Evolutionary conservation across 495 filamentous ascomycete species (phyloP).

Genomic region (Usnea hakonensis): DNA sequence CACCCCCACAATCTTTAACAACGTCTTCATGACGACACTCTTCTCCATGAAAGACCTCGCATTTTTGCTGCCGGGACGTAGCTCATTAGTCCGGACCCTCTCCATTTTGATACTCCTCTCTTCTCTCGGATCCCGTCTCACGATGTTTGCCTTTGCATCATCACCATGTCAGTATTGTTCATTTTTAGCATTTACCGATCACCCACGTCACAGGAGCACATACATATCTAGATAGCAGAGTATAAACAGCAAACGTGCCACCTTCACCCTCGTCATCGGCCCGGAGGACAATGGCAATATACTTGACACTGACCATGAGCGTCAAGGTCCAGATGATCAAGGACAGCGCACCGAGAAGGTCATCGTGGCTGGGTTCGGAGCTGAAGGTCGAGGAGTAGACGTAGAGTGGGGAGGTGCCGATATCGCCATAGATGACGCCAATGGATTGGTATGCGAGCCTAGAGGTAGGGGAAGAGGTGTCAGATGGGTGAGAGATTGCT

Average conservation of each 20-base stretch:
- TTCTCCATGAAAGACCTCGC: conserved; percentile 53
- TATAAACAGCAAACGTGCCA: conserved; percentile 66
- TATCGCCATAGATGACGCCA: conserved; percentile 71
- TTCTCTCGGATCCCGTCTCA: conserved; percentile 48
- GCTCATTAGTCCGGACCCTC: conserved; percentile 47
- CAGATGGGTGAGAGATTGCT: background rate
- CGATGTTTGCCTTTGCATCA: conserved; percentile 42
- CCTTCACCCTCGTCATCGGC: conserved; percentile 75
- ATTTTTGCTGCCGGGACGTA: conserved; percentile 42
- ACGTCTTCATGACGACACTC: conserved; percentile 40
- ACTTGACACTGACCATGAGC: conserved; percentile 68
- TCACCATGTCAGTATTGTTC: background rate
- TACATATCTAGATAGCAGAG: conserved; percentile 62
- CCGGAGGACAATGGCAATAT: conserved; percentile 57
- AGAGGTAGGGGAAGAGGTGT: background rate
- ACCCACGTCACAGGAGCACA: conserved; percentile 16
- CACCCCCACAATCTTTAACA: conserved; percentile 61
- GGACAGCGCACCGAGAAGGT: conserved; percentile 62
- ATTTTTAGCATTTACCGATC: background rate
- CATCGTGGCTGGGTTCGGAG: conserved; percentile 46
- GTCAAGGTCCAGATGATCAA: conserved; percentile 68
- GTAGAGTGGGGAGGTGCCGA: conserved; percentile 67
- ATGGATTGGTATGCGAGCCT: conserved; percentile 60
- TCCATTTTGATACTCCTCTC: conserved; percentile 52
- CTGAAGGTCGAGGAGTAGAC: conserved; percentile 65